Evolutionary conservation across 257 asterid species (phyloP).

Genomic region (Apocynum venetum): DNA sequence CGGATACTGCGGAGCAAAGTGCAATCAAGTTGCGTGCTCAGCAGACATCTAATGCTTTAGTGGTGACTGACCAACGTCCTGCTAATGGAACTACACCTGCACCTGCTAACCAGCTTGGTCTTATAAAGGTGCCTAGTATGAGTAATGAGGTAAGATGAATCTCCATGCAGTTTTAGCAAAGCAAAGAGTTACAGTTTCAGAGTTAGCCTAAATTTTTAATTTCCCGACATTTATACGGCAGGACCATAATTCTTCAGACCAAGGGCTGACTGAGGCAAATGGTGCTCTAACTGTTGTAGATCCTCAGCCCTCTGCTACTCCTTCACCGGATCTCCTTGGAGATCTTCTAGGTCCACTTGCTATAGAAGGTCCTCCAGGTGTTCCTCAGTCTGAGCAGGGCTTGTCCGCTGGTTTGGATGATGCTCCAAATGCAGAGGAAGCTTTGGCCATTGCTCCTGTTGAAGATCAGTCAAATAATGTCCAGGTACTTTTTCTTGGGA

Average conservation of each 20-base stretch:
- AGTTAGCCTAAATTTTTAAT: slow-evolving; percentile 15
- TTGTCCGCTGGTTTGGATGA: slow-evolving; percentile 40
- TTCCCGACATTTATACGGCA: slow-evolving; percentile 24
- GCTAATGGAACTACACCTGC: slow-evolving; percentile 65
- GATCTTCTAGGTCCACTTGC: slow-evolving; percentile 83
- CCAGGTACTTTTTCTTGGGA: slow-evolving; percentile 48
- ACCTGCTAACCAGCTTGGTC: slow-evolving; percentile 66
- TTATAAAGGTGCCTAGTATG: slow-evolving; percentile 68
- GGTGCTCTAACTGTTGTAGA: slow-evolving; percentile 72
- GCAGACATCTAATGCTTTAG: slow-evolving; percentile 82
- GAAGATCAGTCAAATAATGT: slow-evolving; percentile 60
- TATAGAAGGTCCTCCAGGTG: slow-evolving; percentile 64
- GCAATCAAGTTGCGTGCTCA: slow-evolving; percentile 88
- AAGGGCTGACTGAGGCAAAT: slow-evolving; percentile 52
- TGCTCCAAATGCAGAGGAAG: slow-evolving; percentile 41
- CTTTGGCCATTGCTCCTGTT: slow-evolving; percentile 76
- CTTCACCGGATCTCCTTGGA: slow-evolving; percentile 83
- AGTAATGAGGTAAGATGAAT: slow-evolving; percentile 51
- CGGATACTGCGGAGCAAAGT: slow-evolving; percentile 98
- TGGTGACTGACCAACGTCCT: slow-evolving; percentile 67
- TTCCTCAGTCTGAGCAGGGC: slow-evolving; percentile 45
- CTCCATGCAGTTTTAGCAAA: slow-evolving; percentile 19
- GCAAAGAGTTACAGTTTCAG: slow-evolving; percentile 11
- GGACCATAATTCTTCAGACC: slow-evolving; percentile 52
- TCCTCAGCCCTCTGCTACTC: slow-evolving; percentile 59